A percentile compares a stretch with the other conserved stretches of the same genome.
These are phyloP conservation scores for Kodamaea fungicola DNA, from an alignment of 1,139 yeast species.

Conservation along the genomic window DNA sequence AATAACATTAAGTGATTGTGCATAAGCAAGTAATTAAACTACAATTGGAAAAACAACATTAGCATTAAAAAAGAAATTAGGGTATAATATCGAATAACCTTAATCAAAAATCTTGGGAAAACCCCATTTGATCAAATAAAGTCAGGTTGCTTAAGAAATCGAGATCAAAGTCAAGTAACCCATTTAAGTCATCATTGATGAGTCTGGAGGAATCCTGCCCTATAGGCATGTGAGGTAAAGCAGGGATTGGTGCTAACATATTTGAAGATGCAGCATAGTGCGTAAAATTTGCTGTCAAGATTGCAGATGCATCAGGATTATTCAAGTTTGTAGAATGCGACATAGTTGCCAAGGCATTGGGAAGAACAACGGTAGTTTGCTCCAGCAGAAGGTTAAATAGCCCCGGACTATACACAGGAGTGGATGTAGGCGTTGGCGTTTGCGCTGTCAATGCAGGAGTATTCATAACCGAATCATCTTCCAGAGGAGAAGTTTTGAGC, in stretches of 20 bases:
- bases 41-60: not conserved
- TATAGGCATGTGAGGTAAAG: not conserved
- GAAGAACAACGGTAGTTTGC: not conserved
- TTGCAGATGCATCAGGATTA: not conserved
- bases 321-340: not conserved
- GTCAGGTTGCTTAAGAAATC: constrained; percentile 8
- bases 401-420: constrained; percentile 2
- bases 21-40: not conserved
- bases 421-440: constrained; percentile 4
- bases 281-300: not conserved
- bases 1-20: no score
- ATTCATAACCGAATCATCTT: not conserved
- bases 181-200: constrained; percentile 7
- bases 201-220: not conserved
- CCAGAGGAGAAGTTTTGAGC: constrained; percentile 3
- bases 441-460: constrained; percentile 1
- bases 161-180: constrained; percentile 9
- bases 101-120: constrained; percentile 1
- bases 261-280: not conserved
- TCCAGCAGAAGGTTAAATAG: not conserved
- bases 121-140: constrained; percentile 8
- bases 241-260: no score
- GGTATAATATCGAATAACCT: not conserved
- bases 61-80: not conserved
- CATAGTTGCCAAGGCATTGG: not conserved